Evolutionary conservation across 768 basidiomycete genomes (phyloP), one percentile per base, ranked within the genome.

Genomic region (Pisolithus sp.): DNA sequence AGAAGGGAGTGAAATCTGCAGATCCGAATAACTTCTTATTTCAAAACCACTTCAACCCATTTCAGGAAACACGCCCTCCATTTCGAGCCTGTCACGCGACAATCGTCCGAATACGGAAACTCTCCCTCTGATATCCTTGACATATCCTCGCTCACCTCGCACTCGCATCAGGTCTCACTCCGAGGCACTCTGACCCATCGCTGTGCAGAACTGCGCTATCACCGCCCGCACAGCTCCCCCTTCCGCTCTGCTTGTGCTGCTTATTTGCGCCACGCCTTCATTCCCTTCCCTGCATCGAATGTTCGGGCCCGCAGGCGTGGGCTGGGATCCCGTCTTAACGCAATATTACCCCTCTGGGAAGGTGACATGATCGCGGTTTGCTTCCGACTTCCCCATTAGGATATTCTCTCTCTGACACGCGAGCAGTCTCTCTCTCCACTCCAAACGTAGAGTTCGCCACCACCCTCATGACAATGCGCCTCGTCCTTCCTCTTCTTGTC

Each of bases 1-100:
- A n/a, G n/a, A n/a, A n/a, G n/a, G n/a, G n/a, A 34, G 34, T 34
- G 18, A 39, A 49, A 66, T 68, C 62, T 66, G 66, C 60, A 67
- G 65, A 67, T 67, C 65, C 58, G 64, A 56, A 57, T 61, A 66
- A 65, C 62, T 54, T 46, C 37, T 26, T 51, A 37, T 44, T 30
- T n/a, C 50, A 26, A 26, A 26, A 26, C 26, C 26, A 26, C 26
- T 5, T 26, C 26, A 36, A 51, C 64, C 54, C 54, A 39, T 23
- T 10, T 18, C 28, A 5, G 28, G 48, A 57, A 58, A 31, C 37
- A 54, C 38, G 30, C 21, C 49, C 48, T 18, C 62, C 51, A 46
- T 51, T 56, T 54, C 30, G 5, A 34, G 58, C 23, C 15, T 17
- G 24, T 45, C 43, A 45, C 43, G 24, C 43, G 43, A 45, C 30